A percentile compares a stretch with the other conserved stretches of the same genome.
phyloP scores from a whole-genome alignment of 768 basidiomycete species.

The Leccinum truebloodii region DNA sequence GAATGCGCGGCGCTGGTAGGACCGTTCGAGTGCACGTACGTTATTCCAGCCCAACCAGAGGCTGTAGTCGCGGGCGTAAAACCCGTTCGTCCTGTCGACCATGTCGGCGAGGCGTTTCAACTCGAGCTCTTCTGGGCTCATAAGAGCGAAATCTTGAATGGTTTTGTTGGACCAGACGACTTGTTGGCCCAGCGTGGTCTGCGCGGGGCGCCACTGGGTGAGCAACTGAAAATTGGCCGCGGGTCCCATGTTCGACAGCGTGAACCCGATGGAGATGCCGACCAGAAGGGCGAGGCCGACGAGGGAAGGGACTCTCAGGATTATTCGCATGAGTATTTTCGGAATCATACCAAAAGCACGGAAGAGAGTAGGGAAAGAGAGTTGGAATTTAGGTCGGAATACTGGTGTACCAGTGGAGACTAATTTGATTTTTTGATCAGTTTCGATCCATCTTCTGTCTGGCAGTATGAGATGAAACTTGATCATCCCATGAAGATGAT shows the following conservation, averaged over 20 bases:
- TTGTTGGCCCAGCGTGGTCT: slow-evolving; percentile 11
- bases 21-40: slow-evolving; percentile 20
- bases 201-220: slow-evolving; percentile 16
- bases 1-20: not conserved
- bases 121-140: slow-evolving; percentile 18
- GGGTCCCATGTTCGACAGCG: slow-evolving; percentile 19
- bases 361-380: not conserved
- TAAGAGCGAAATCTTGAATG: not conserved
- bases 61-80: slow-evolving; percentile 47
- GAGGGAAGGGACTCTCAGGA: slow-evolving; percentile 12
- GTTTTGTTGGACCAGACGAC: slow-evolving; percentile 16
- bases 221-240: slow-evolving; percentile 18
- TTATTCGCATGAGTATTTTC: slow-evolving; percentile 8
- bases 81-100: slow-evolving; percentile 43
- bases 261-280: slow-evolving; percentile 32
- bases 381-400: not conserved
- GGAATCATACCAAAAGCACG: not conserved
- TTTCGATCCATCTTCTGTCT: not conserved
- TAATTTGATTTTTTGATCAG: no score
- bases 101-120: slow-evolving; percentile 35
- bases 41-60: slow-evolving; percentile 54
- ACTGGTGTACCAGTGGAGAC: not conserved
- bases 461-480: not conserved
- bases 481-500: not conserved
- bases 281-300: slow-evolving; percentile 24